Base-by-base conservation (phyloP, 164 flowering plant species). In the Litsea cubeba region DNA sequence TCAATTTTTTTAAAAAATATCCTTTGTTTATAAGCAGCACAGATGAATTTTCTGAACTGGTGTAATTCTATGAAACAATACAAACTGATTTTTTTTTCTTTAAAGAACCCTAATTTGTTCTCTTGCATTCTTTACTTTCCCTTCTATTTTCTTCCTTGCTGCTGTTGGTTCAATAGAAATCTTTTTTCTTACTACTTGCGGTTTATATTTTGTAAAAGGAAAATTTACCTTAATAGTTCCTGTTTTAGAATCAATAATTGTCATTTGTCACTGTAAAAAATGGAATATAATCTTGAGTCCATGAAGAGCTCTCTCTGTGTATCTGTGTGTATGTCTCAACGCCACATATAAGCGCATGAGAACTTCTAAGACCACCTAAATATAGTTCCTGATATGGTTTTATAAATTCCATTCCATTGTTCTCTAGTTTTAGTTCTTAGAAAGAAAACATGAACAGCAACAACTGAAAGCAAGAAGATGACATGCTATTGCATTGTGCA, bases 311-410 rank as follows among this genome's bases (percentile, higher is more conserved):
- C 46, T 40, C 46, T 40, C 2, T 40, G 0, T 17, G 6, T 54
- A 0, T 78, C 75, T 76, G 20, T 78, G 76, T 76, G 20, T 78
- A 32, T 58, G 32, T 28, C 76, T 22, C 50, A 72, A 40, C 1
- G 46, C 46, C 46, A 40, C 10, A 40, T 40, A 40, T 40, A 8
- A 40, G 46, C 46, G 46, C 8, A 7, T 8, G 46, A 40, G 51
- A 35, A 65, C 71, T 73, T 60, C 49, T 60, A 15, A 25, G 30
- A 75, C 75, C 81, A 83, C 78, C 91, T 81, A 82, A 71, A 84
- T 81, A 74, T 85, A 82, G 87, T 74, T 83, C 76, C 76, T 71
- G 74, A 82, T 80, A 78, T 66, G 28, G 14, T 8, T 28, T 28
- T 71, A 20, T 60, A 20, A 40, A 40, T 20, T 14, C 20, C 60